Percentiles rank a stretch among this genome's conserved stretches.
Evolutionary conservation across 1,284 basidiomycete species (phyloP).

Genomic region (Filobasidium uniguttulatum): DNA sequence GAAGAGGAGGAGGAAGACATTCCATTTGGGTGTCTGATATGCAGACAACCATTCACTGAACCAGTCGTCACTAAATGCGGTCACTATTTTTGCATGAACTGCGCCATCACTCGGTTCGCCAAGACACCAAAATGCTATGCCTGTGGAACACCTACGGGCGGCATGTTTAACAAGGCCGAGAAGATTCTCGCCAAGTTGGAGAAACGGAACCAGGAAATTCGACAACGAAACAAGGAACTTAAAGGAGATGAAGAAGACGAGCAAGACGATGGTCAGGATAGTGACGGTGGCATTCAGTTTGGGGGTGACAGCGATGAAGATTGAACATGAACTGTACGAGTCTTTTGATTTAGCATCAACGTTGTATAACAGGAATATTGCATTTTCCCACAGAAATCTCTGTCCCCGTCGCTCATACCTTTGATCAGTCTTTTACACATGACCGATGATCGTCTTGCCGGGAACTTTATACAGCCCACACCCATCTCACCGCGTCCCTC

Average conservation of each 20-base stretch:
- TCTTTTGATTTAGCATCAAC: too few relatives aligned
- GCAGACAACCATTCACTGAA: constrained; percentile 84
- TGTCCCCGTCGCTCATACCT: too few relatives aligned
- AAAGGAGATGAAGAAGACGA: constrained; percentile 18
- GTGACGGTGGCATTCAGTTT: constrained; percentile 14
- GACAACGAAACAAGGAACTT: constrained; percentile 21
- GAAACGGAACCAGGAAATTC: constrained; percentile 28
- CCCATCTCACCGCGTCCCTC: too few relatives aligned
- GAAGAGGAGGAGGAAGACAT: constrained; percentile 69
- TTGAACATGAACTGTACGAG: too few relatives aligned
- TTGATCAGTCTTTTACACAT: too few relatives aligned
- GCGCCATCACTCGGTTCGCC: constrained; percentile 82
- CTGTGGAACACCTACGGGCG: constrained; percentile 80
- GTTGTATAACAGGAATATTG: too few relatives aligned
- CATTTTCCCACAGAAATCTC: too few relatives aligned
- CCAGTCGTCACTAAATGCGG: constrained; percentile 92
- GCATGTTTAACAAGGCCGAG: constrained; percentile 52
- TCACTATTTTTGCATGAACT: constrained; percentile 88
- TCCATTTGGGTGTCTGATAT: constrained; percentile 93
- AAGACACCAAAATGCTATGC: constrained; percentile 93
- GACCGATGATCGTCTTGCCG: too few relatives aligned
- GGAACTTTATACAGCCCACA: too few relatives aligned
- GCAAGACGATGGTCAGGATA: constrained; percentile 21
- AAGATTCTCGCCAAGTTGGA: constrained; percentile 36
- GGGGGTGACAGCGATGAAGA: constrained; percentile 5